Conservation (phyloP, 2,329 filamentous ascomycete species). For the Sporothrix phasma region DNA sequence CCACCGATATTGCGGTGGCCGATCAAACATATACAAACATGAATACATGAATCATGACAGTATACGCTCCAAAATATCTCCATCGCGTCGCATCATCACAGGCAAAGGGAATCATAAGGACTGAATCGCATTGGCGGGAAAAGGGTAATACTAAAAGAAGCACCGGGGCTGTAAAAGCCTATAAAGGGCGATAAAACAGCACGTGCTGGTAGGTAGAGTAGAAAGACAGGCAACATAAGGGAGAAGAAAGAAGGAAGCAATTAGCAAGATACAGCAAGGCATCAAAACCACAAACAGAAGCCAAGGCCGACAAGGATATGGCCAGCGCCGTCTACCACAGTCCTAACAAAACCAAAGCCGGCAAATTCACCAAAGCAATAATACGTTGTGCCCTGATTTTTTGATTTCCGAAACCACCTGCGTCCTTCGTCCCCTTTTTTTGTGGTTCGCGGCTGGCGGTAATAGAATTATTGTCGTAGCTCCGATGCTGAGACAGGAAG, state of each 20-base stretch:
- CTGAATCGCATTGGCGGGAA: constrained; percentile 19
- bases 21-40: background rate
- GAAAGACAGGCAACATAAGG: background rate
- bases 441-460: background rate
- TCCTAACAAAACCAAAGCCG: constrained; percentile 7
- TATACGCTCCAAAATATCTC: no score
- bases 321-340: constrained; percentile 15
- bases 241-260: background rate
- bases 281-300: constrained; percentile 23
- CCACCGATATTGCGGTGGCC: background rate
- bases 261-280: constrained; percentile 7
- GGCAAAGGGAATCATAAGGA: background rate
- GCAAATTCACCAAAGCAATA: constrained; percentile 7
- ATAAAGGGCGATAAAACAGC: constrained; percentile 21
- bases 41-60: background rate
- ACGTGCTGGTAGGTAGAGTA: constrained; percentile 16
- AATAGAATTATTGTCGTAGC: constrained; percentile 7
- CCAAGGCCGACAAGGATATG: constrained; percentile 7
- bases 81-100: no score
- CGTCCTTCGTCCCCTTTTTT: constrained; percentile 10
- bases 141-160: constrained; percentile 34
- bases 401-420: constrained; percentile 7
- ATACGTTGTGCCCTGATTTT: constrained; percentile 7
- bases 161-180: constrained; percentile 28
- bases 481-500: background rate